phyloP scores from a whole-genome alignment of 1,139 yeast genomes.

The Candida glucosophila region DNA sequence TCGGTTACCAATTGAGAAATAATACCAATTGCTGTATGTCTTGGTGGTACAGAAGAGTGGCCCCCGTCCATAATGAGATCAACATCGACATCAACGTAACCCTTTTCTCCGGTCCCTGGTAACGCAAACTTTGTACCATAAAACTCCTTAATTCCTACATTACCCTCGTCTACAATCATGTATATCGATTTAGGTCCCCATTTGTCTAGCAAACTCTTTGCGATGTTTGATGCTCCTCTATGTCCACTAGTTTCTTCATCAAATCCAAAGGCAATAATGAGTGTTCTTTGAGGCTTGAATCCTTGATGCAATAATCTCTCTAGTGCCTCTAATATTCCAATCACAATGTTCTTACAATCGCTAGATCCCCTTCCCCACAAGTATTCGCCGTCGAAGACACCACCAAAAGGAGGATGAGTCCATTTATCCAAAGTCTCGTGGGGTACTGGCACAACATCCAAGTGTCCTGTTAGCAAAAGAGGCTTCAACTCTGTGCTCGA shows the following conservation, averaged over 20 bases:
- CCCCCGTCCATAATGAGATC: slow-evolving; percentile 37
- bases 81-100: slow-evolving; percentile 24
- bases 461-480: slow-evolving; percentile 66
- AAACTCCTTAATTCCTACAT: slow-evolving; percentile 20
- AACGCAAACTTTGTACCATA: slow-evolving; percentile 26
- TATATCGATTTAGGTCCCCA: slow-evolving; percentile 29
- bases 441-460: slow-evolving; percentile 80
- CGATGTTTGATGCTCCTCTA: slow-evolving; percentile 24
- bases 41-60: slow-evolving; percentile 38
- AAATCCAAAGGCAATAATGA: slow-evolving; percentile 36
- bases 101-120: slow-evolving; percentile 36
- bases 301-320: slow-evolving; percentile 23
- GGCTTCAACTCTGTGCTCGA: slow-evolving; percentile 48
- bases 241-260: slow-evolving; percentile 37
- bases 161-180: slow-evolving; percentile 36
- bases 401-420: slow-evolving; percentile 66
- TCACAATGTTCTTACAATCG: slow-evolving; percentile 34
- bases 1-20: slow-evolving; percentile 28
- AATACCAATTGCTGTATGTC: slow-evolving; percentile 38
- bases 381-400: slow-evolving; percentile 50
- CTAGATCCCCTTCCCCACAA: slow-evolving; percentile 35
- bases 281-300: slow-evolving; percentile 25
- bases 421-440: slow-evolving; percentile 47
- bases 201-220: slow-evolving; percentile 19
- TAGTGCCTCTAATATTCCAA: slow-evolving; percentile 30